phyloP scores from a whole-genome alignment of 2,329 filamentous ascomycete genomes.

The Penicillium sp. region DNA sequence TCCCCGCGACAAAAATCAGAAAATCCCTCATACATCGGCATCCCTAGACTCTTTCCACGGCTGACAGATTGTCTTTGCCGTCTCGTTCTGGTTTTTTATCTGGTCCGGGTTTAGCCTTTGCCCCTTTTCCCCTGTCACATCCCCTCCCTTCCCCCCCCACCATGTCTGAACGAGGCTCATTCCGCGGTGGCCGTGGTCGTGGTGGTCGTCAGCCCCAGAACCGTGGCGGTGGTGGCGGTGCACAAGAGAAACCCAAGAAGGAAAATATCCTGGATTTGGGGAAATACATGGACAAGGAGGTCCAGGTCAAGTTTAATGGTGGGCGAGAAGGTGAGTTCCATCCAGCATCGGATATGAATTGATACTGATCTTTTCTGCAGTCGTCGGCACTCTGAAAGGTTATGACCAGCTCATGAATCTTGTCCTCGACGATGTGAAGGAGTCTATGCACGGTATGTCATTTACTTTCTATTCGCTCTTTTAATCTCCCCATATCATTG shows the following conservation, averaged over 20 bases:
- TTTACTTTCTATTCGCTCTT: not conserved
- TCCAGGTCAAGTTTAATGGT: slow-evolving; percentile 94
- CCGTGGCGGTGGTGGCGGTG: slow-evolving; percentile 47
- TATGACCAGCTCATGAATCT: slow-evolving; percentile 98
- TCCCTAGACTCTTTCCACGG: not conserved
- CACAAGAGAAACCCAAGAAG: slow-evolving; percentile 80
- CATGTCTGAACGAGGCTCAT: slow-evolving; percentile 38
- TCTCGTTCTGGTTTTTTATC: no score
- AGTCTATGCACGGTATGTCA: slow-evolving; percentile 71
- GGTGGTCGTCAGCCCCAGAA: slow-evolving; percentile 31
- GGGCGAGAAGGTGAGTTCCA: slow-evolving; percentile 44
- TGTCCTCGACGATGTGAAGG: slow-evolving; percentile 88
- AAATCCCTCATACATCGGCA: slow-evolving; percentile 24
- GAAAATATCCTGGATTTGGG: slow-evolving; percentile 94
- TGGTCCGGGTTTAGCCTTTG: slow-evolving; percentile 8
- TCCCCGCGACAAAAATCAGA: no score
- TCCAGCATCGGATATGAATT: slow-evolving; percentile 4
- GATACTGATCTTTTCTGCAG: slow-evolving; percentile 45
- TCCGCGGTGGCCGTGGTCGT: slow-evolving; percentile 19
- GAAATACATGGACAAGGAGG: slow-evolving; percentile 96
- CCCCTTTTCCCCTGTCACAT: slow-evolving; percentile 31
- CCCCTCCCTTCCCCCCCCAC: slow-evolving; percentile 50
- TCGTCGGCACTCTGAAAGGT: slow-evolving; percentile 83
- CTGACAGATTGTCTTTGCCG: no score
- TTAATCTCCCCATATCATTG: slow-evolving; percentile 3